Evolutionary conservation across 2,329 filamentous ascomycete genomes (phyloP).

Genomic region (Penicillium sp.): DNA sequence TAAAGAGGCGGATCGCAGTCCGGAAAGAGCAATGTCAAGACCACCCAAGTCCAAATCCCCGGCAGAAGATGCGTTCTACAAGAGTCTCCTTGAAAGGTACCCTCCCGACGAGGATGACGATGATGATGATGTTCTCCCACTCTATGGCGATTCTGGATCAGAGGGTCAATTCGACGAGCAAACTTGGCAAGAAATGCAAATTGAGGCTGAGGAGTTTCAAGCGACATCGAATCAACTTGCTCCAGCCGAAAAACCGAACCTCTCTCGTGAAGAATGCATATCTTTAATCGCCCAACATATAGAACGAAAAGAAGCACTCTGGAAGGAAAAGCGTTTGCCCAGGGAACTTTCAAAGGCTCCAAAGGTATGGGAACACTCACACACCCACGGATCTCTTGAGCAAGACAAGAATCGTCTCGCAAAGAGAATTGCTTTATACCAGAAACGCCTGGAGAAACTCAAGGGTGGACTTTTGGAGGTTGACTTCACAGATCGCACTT

Average conservation of each 20-base stretch:
- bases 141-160: constrained; percentile 60
- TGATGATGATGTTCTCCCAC: constrained; percentile 52
- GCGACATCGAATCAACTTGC: constrained; percentile 12
- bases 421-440: constrained; percentile 31
- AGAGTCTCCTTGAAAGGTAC: constrained; percentile 49
- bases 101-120: constrained; percentile 39
- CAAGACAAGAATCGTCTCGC: neutral
- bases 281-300: constrained; percentile 60
- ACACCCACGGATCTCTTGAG: neutral
- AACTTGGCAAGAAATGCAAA: constrained; percentile 65
- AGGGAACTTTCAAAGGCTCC: constrained; percentile 62
- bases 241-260: constrained; percentile 20
- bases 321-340: constrained; percentile 63
- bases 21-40: neutral
- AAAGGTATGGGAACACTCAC: constrained; percentile 60
- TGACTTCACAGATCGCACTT: constrained; percentile 56
- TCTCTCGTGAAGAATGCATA: constrained; percentile 55
- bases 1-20: neutral
- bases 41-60: neutral
- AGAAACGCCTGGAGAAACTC: constrained; percentile 60
- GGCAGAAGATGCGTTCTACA: constrained; percentile 21
- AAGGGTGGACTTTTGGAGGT: constrained; percentile 57
- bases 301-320: constrained; percentile 55
- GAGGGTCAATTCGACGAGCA: constrained; percentile 61
- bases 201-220: constrained; percentile 46